phyloP scores from a whole-genome alignment of 2,329 filamentous ascomycete species.

The Alternaria gaisen region DNA sequence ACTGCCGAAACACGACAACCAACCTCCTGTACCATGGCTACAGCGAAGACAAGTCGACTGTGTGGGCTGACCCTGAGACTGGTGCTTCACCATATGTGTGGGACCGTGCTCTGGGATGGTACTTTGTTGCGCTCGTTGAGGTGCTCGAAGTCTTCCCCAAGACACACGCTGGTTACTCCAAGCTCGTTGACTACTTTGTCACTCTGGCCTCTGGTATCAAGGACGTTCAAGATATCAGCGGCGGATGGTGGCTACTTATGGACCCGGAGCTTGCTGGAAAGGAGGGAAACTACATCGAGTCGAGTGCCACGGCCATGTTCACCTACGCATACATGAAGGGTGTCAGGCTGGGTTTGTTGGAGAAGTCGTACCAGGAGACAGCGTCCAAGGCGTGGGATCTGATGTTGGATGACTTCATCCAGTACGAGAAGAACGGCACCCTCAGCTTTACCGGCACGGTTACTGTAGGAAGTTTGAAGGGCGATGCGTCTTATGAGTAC shows the following conservation, averaged over 20 bases:
- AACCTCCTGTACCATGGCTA: constrained; percentile 49
- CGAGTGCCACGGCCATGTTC: constrained; percentile 65
- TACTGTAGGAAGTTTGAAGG: constrained; percentile 60
- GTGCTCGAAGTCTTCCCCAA: constrained; percentile 58
- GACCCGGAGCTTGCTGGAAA: constrained; percentile 55
- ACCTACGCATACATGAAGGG: constrained; percentile 50
- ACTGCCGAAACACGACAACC: constrained; percentile 45
- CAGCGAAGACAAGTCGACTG: constrained; percentile 45
- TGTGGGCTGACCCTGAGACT: constrained; percentile 49
- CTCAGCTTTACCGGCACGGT: constrained; percentile 63
- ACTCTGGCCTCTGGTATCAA: constrained; percentile 56
- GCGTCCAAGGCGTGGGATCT: constrained; percentile 57
- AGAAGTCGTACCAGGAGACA: constrained; percentile 48
- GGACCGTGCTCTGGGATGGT: constrained; percentile 52
- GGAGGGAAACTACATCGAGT: constrained; percentile 68
- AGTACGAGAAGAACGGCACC: constrained; percentile 57
- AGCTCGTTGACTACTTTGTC: constrained; percentile 53
- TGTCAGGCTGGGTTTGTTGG: constrained; percentile 43
- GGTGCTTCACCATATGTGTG: constrained; percentile 50
- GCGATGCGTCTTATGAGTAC: constrained; percentile 60
- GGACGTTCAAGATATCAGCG: constrained; percentile 54
- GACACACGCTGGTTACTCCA: constrained; percentile 47
- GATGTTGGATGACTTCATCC: constrained; percentile 58
- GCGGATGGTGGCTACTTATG: constrained; percentile 69
- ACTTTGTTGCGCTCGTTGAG: constrained; percentile 56